Percentiles rank a stretch among this genome's conserved stretches.
Evolutionary conservation across 768 basidiomycete species (phyloP).

Genomic region (Macrolepiota dolichaula): DNA sequence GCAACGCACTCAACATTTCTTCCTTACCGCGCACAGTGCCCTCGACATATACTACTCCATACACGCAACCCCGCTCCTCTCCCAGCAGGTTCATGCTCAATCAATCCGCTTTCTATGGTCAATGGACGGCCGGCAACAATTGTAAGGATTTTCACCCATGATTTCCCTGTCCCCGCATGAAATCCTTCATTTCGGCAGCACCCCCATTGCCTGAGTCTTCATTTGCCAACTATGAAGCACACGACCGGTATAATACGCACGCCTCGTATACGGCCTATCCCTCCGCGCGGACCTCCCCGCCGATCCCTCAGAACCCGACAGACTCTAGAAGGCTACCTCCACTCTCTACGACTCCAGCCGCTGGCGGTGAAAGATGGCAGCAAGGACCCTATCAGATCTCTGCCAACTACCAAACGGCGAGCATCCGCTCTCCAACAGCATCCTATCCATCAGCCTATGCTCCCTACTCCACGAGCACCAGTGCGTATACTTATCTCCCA

Average conservation of each 20-base stretch:
- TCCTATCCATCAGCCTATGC: slow-evolving; percentile 57
- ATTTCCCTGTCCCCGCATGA: slow-evolving; percentile 14
- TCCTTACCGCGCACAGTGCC: slow-evolving; percentile 56
- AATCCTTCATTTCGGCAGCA: slow-evolving; percentile 33
- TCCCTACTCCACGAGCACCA: slow-evolving; percentile 38
- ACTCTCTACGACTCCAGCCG: slow-evolving; percentile 39
- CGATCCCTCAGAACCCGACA: slow-evolving; percentile 42
- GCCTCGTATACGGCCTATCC: slow-evolving; percentile 44
- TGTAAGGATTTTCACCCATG: slow-evolving; percentile 28
- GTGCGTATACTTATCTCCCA: slow-evolving; percentile 41
- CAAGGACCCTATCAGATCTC: slow-evolving; percentile 19
- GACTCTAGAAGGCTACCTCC: slow-evolving; percentile 62
- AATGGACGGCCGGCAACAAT: slow-evolving; percentile 32
- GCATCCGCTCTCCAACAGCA: slow-evolving; percentile 63
- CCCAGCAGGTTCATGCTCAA: slow-evolving; percentile 49
- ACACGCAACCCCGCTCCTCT: slow-evolving; percentile 63
- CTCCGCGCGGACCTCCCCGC: slow-evolving; percentile 42
- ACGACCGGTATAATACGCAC: slow-evolving; percentile 53
- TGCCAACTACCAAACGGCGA: slow-evolving; percentile 28
- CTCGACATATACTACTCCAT: slow-evolving; percentile 53
- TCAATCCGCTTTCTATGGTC: slow-evolving; percentile 32
- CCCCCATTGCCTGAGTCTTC: slow-evolving; percentile 41
- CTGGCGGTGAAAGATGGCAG: slow-evolving; percentile 50
- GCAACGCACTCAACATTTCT: slow-evolving; percentile 55
- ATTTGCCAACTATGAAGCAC: slow-evolving; percentile 51